Evolutionary conservation across 2,329 filamentous ascomycete species (phyloP).

Genomic region (Polychaeton citri): DNA sequence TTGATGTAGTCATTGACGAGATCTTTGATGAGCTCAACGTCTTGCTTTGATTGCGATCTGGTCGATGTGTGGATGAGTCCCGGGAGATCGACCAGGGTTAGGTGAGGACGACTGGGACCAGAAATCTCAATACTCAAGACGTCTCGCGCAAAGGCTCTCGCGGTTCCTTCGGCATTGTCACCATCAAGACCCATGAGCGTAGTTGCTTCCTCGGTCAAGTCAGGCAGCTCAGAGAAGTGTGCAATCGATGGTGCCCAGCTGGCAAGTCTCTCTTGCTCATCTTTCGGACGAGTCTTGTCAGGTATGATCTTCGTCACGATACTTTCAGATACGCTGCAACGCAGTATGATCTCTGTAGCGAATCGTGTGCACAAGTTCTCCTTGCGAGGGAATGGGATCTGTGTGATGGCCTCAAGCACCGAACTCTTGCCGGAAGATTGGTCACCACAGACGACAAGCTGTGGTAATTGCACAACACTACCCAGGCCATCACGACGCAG

Average conservation of each 20-base stretch:
- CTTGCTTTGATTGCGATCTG: slow-evolving; percentile 19
- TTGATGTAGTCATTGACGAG: slow-evolving; percentile 42
- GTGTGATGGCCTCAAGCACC: slow-evolving; percentile 50
- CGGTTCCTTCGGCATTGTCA: slow-evolving; percentile 5
- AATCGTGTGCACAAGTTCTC: slow-evolving; percentile 47
- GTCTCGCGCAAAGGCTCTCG: slow-evolving; percentile 30
- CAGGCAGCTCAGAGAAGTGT: slow-evolving; percentile 29
- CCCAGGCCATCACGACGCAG: slow-evolving; percentile 36
- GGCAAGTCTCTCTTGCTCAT: slow-evolving; percentile 3
- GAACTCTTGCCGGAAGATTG: slow-evolving; percentile 52
- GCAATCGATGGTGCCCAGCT: slow-evolving; percentile 9
- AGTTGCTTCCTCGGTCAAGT: slow-evolving; percentile 40
- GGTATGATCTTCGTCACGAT: slow-evolving; percentile 16
- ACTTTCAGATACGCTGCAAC: slow-evolving; percentile 18
- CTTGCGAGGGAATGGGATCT: slow-evolving; percentile 45
- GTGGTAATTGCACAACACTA: slow-evolving; percentile 19
- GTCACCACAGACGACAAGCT: slow-evolving; percentile 42
- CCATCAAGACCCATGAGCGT: slow-evolving; percentile 36
- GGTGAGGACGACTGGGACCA: slow-evolving; percentile 27
- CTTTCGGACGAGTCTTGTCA: slow-evolving; percentile 10
- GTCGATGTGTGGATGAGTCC: slow-evolving; percentile 24
- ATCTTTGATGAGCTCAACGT: slow-evolving; percentile 18
- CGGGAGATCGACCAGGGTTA: slow-evolving; percentile 23
- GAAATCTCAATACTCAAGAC: slow-evolving; percentile 35
- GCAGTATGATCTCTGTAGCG: slow-evolving; percentile 46